Evolutionary conservation across 1,284 basidiomycete species (phyloP).

Genomic region (Gomphus bonarii): DNA sequence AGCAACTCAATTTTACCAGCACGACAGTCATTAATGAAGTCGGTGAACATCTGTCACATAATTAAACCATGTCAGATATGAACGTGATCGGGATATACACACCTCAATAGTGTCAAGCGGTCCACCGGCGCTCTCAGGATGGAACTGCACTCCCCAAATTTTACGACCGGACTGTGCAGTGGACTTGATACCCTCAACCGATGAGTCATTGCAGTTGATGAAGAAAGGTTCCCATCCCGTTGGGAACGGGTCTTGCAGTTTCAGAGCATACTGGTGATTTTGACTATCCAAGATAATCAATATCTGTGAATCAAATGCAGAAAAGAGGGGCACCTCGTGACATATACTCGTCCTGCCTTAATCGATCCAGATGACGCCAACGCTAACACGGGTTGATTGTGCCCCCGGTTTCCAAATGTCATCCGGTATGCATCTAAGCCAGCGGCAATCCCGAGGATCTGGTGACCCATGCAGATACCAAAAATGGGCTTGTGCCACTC

Average conservation of each 20-base stretch:
- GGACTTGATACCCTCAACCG: conserved; percentile 95
- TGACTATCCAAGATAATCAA: conserved; percentile 38
- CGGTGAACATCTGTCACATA: conserved; percentile 72
- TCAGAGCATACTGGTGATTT: conserved; percentile 94
- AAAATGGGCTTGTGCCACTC: conserved; percentile 94
- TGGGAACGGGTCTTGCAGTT: conserved; percentile 87
- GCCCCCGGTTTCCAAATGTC: conserved; percentile 98
- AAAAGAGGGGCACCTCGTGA: conserved; percentile 63
- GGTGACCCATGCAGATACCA: conserved; percentile 99
- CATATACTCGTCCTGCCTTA: conserved; percentile 92
- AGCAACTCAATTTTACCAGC: conserved; percentile 19
- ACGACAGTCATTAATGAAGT: conserved; percentile 77
- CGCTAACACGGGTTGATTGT: conserved; percentile 97
- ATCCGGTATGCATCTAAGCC: conserved; percentile 95
- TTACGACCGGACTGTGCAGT: conserved; percentile 78
- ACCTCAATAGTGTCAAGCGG: conserved; percentile 92
- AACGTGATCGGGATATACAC: conserved; percentile 14
- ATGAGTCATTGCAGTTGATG: conserved; percentile 96
- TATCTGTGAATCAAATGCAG: background rate
- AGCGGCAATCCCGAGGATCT: conserved; percentile 94
- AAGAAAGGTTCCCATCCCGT: conserved; percentile 95
- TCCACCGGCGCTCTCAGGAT: conserved; percentile 88
- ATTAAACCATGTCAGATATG: conserved; percentile 3
- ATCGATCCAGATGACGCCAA: conserved; percentile 85
- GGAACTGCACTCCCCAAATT: conserved; percentile 96